Evolutionary conservation across 805 yeast species (phyloP).

Genomic region (Pichia californica): DNA sequence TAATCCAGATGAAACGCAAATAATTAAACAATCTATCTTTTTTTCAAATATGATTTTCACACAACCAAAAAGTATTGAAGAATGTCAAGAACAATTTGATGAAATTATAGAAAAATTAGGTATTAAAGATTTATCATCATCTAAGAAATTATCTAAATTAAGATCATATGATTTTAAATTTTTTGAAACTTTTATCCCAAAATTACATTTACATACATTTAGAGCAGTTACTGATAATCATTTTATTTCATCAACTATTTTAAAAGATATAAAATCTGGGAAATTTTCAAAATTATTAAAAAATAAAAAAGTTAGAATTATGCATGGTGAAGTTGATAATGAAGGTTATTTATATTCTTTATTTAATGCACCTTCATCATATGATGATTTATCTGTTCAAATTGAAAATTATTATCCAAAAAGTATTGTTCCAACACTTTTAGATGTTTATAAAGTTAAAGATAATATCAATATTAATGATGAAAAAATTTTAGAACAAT

Average conservation of each 20-base stretch:
- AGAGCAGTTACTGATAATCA: constrained; percentile 36
- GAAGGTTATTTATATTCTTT: constrained; percentile 10
- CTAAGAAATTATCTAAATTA: constrained; percentile 10
- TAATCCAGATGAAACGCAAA: constrained; percentile 33
- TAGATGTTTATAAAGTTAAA: constrained; percentile 12
- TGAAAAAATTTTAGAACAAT: constrained; percentile 8
- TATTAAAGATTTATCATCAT: constrained; percentile 10
- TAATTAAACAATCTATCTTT: constrained; percentile 32
- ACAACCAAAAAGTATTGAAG: constrained; percentile 34
- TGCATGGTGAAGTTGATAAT: constrained; percentile 14
- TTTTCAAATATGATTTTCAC: constrained; percentile 33
- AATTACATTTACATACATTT: constrained; percentile 21
- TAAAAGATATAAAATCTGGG: constrained; percentile 29
- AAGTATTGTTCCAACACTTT: constrained; percentile 22
- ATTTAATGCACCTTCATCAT: constrained; percentile 20
- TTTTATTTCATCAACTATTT: constrained; percentile 28
- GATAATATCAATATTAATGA: constrained; percentile 14
- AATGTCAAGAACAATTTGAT: constrained; percentile 32
- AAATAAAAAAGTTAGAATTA: constrained; percentile 7
- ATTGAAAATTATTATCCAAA: constrained; percentile 34
- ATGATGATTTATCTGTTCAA: constrained; percentile 26
- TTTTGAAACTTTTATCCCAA: constrained; percentile 20
- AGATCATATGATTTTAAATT: constrained; percentile 14
- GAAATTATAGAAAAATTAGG: constrained; percentile 26
- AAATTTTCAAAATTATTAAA: constrained; percentile 10